Evolutionary conservation across 1,139 yeast genomes (phyloP).

Genomic region (Yamadazyma atlantica): DNA sequence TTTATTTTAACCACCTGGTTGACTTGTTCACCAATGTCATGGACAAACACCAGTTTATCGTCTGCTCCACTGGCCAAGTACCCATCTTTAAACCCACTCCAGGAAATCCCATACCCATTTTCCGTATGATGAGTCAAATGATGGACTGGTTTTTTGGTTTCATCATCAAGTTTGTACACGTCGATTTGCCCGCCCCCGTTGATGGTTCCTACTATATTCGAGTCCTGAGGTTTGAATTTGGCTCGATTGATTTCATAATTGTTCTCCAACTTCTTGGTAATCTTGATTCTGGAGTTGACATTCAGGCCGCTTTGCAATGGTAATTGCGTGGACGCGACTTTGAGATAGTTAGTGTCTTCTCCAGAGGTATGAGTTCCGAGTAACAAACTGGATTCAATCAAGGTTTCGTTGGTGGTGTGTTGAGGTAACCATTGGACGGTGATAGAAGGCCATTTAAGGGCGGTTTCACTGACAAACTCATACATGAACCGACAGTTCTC

Average conservation of each 20-base stretch:
- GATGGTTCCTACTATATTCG: conserved; percentile 70
- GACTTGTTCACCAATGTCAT: conserved; percentile 42
- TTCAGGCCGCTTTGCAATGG: conserved; percentile 51
- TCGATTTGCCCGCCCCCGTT: conserved; percentile 73
- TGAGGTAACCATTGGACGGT: conserved; percentile 77
- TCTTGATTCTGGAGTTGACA: conserved; percentile 53
- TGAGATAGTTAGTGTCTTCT: conserved; percentile 71
- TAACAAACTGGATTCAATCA: conserved; percentile 49
- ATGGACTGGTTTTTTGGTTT: conserved; percentile 21
- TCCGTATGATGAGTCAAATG: conserved; percentile 55
- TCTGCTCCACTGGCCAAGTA: conserved; percentile 61
- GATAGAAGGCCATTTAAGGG: conserved; percentile 77
- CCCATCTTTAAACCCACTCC: conserved; percentile 53
- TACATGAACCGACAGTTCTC: conserved; percentile 79
- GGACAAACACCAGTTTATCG: conserved; percentile 58
- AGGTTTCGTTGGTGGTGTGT: conserved; percentile 19
- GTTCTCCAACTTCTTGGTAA: conserved; percentile 55
- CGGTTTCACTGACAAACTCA: conserved; percentile 77
- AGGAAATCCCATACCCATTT: conserved; percentile 73
- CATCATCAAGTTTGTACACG: conserved; percentile 52
- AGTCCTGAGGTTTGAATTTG: conserved; percentile 74
- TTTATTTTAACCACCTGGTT: conserved; percentile 24
- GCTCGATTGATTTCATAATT: conserved; percentile 76
- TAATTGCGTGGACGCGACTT: conserved; percentile 71
- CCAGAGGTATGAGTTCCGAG: conserved; percentile 90